Percentiles rank a stretch among this genome's conserved stretches.
phyloP scores from a whole-genome alignment of 2,329 filamentous ascomycete genomes.

The Aspergillus neoniger region DNA sequence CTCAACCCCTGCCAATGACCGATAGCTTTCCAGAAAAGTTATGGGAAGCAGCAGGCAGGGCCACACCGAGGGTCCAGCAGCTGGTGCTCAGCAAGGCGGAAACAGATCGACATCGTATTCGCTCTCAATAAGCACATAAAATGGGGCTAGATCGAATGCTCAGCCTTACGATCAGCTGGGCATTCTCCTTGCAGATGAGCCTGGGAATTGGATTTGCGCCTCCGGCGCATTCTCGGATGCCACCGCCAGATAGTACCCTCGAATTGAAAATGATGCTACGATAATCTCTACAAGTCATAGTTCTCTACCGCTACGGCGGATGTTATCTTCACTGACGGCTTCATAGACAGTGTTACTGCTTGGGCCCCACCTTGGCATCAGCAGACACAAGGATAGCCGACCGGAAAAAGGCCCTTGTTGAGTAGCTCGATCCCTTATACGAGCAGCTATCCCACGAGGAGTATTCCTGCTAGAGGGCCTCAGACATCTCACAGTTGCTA shows the following conservation, averaged over 20 bases:
- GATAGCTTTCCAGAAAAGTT: not conserved
- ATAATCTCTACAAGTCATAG: not conserved
- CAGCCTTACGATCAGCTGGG: not conserved
- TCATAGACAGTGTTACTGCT: too few relatives aligned
- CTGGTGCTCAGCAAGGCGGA: constrained; percentile 1
- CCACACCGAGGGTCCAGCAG: not conserved
- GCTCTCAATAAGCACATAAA: not conserved
- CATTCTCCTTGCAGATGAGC: not conserved
- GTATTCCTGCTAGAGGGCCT: not conserved
- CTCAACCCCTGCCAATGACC: not conserved
- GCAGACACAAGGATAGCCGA: not conserved
- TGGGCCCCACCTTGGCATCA: not conserved
- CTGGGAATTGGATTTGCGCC: not conserved
- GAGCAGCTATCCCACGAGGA: not conserved
- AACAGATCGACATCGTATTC: not conserved
- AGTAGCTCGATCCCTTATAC: not conserved
- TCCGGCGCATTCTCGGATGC: not conserved
- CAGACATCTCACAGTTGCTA: not conserved
- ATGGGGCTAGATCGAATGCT: not conserved
- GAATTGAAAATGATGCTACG: too few relatives aligned
- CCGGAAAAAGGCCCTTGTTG: not conserved
- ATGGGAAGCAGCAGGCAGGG: not conserved
- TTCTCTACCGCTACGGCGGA: too few relatives aligned
- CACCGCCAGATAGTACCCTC: not conserved
- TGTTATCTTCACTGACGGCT: not conserved